Evolutionary conservation across 2,329 filamentous ascomycete genomes (phyloP), one percentile per base, ranked within the genome.

Genomic region (Neofusicoccum parvum): DNA sequence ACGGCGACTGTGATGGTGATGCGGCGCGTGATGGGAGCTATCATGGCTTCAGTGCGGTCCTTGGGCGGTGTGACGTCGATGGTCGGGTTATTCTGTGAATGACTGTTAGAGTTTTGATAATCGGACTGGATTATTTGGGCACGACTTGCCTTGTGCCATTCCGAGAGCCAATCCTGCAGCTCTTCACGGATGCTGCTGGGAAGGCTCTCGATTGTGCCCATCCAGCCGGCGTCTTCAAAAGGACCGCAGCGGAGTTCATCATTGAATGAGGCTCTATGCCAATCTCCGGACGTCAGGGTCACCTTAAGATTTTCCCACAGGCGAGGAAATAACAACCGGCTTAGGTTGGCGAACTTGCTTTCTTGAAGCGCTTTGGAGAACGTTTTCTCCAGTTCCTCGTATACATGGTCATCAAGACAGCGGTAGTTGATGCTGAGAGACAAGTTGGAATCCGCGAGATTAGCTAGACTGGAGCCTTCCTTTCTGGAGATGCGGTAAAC

Each of bases 1-100:
- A 99, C 88, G 66, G 97, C 92, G 14, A 99, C 94, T 0, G 94
- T 92, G 62, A 99, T 96, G 36, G 90, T 82, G 70, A 99, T 94
- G 12, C 88, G 88, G 20, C 85, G 85, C 80, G 23, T 75, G 7
- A 71, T 58, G 32, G 76, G 73, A 46, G 71, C 3, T 72, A 75
- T 37, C 65, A 68, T 50, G 72, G 64, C 71, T 3, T 74, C 72
- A 67, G 45, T 78, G 71, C 5, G 39, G 72, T 72, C 54, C 45
- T 68, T n/a, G 66, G 37, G 56, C 23, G 14, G 49, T 23, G 68
- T 53, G 75, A 77, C 1, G 14, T 69, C 17, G 50, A 73, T 70
- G 48, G 66, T 65, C 65, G 64, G 62, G 72, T 78, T 69, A 23
- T 69, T 67, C 69, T 80, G 41, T 37, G 1, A 1, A 6, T 11